These are phyloP conservation scores for Phytophthora constricta DNA, from an alignment of 352 stramenopile species.

Conservation along the genomic window DNA sequence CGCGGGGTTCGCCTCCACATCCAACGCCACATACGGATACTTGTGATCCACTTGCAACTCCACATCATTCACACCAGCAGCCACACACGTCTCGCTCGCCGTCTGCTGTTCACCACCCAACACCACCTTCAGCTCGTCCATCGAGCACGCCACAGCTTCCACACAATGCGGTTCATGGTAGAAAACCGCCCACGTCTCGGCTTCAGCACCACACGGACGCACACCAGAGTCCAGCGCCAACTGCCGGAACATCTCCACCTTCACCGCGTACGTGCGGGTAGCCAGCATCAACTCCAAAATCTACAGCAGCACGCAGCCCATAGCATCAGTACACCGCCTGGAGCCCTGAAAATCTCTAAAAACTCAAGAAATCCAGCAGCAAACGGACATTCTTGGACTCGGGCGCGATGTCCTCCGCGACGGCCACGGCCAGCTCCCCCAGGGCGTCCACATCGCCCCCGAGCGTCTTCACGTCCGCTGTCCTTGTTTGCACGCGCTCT, in stretches of 20 bases:
- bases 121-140: constrained; percentile 49
- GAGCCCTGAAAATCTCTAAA: constrained; percentile 16
- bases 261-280: constrained; percentile 80
- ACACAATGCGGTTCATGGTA: constrained; percentile 74
- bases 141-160: constrained; percentile 67
- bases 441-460: constrained; percentile 55
- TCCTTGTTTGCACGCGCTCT: constrained; percentile 47
- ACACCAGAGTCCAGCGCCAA: constrained; percentile 74
- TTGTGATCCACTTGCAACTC: constrained; percentile 78
- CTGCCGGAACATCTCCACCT: constrained; percentile 87
- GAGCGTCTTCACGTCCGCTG: constrained; percentile 41
- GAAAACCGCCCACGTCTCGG: constrained; percentile 73
- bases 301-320: constrained; percentile 42
- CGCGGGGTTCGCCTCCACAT: constrained; percentile 13
- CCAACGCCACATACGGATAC: constrained; percentile 51
- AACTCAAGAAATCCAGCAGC: constrained; percentile 9
- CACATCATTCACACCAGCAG: constrained; percentile 71
- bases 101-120: constrained; percentile 35
- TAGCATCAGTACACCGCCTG: constrained; percentile 14
- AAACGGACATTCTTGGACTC: constrained; percentile 63
- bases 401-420: constrained; percentile 66
- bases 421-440: constrained; percentile 52
- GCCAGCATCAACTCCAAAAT: constrained; percentile 81
- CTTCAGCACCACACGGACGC: constrained; percentile 57
- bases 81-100: constrained; percentile 49